phyloP scores from a whole-genome alignment of 352 stramenopile species.

The Phytopythium delawarense region DNA sequence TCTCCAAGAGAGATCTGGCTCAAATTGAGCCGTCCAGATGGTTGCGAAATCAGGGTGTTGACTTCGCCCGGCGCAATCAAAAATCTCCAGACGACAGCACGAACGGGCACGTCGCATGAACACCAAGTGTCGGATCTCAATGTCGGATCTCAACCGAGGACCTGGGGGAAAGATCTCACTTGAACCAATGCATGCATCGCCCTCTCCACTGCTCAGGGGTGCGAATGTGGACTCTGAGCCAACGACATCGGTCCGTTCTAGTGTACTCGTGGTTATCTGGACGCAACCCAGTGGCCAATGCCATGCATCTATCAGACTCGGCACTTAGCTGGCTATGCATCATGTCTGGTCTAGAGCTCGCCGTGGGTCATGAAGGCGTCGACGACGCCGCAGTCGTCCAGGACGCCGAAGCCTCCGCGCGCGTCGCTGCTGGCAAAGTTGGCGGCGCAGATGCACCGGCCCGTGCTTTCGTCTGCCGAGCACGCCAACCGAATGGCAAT shows the following conservation, averaged over 20 bases:
- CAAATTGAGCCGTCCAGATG: neutral
- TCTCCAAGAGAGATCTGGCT: neutral
- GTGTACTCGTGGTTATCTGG: no score
- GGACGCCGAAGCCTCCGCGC: conserved; percentile 30
- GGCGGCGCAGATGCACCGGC: conserved; percentile 54
- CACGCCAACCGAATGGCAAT: neutral
- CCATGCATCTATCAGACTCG: no score
- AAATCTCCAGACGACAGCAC: neutral
- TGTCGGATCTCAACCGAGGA: no score
- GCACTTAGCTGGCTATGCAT: no score
- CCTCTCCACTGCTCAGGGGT: no score
- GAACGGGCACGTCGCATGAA: neutral
- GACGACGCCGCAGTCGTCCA: conserved; percentile 63
- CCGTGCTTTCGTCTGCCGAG: conserved; percentile 49
- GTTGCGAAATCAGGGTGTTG: neutral
- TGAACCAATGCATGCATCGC: no score
- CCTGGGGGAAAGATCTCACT: no score
- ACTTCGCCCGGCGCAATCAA: neutral
- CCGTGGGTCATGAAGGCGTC: conserved; percentile 65
- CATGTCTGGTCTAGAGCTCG: conserved; percentile 20
- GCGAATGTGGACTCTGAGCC: no score
- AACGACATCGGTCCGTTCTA: no score
- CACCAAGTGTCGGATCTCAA: no score
- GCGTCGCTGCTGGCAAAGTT: conserved; percentile 60
- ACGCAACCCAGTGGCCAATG: no score